These are phyloP conservation scores for Phylloporus arenicola DNA, from an alignment of 768 basidiomycete genomes.

Conservation along the genomic window DNA sequence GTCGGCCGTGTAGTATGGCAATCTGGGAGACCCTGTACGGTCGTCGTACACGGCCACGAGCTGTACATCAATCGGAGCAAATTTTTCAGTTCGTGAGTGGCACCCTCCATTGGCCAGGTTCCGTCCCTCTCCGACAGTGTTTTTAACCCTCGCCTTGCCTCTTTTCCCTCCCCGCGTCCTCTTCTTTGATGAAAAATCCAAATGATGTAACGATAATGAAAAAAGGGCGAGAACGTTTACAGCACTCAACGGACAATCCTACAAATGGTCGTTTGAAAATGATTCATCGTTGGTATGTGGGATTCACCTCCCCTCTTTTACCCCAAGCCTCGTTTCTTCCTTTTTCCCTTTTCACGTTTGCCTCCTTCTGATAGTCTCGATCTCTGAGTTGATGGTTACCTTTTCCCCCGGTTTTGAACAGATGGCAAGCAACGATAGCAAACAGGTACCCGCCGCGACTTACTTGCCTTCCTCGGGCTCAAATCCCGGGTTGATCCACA, in stretches of 20 bases:
- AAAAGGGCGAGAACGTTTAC: conserved; percentile 30
- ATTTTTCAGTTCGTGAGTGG: conserved; percentile 30
- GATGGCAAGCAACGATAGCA: conserved; percentile 32
- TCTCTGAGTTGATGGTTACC: not conserved
- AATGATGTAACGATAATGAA: not conserved
- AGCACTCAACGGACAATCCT: conserved; percentile 31
- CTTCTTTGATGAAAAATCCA: not conserved
- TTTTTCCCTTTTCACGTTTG: not conserved
- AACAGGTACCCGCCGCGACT: conserved; percentile 29
- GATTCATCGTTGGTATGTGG: conserved; percentile 27
- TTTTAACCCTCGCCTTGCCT: conserved; percentile 4
- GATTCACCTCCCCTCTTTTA: not conserved
- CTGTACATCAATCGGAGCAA: conserved; percentile 21
- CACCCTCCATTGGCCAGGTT: not conserved
- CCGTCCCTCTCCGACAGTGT: not conserved
- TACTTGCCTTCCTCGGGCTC: conserved; percentile 21
- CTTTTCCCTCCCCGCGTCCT: not conserved
- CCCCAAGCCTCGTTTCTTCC: not conserved
- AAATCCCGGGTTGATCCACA: conserved; percentile 29
- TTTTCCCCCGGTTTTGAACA: not conserved
- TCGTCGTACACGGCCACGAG: conserved; percentile 26
- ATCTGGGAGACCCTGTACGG: conserved; percentile 23
- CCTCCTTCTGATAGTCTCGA: not conserved
- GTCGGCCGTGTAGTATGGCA: conserved; percentile 29
- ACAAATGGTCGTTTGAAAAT: conserved; percentile 32